Percentiles rank a stretch among this genome's conserved stretches.
Evolutionary conservation across 1,284 basidiomycete genomes (phyloP).

Genomic region (Microbotryum silenes-acaulis): DNA sequence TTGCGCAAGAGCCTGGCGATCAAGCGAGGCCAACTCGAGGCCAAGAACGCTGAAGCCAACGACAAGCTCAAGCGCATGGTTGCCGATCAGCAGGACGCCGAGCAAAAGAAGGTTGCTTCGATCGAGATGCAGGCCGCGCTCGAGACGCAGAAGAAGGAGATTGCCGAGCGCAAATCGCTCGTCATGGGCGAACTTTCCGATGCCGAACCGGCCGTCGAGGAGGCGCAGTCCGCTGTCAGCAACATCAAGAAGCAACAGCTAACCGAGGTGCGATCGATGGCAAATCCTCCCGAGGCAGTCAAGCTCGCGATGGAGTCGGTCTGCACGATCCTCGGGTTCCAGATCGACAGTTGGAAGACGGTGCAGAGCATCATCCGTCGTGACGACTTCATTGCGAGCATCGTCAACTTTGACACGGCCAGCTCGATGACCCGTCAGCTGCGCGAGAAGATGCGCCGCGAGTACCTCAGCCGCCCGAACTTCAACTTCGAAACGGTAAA

Average conservation of each 20-base stretch:
- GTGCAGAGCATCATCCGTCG: constrained; percentile 94
- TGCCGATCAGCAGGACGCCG: constrained; percentile 94
- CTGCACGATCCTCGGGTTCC: constrained; percentile 93
- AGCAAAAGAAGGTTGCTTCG: constrained; percentile 93
- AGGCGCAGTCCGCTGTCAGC: constrained; percentile 89
- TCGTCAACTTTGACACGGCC: constrained; percentile 94
- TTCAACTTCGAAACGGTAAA: constrained; percentile 96
- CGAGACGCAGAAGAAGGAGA: constrained; percentile 80
- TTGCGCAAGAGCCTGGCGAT: constrained; percentile 89
- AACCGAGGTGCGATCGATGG: constrained; percentile 96
- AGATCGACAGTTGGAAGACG: constrained; percentile 92
- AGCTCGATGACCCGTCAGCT: constrained; percentile 80
- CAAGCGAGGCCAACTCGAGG: constrained; percentile 85
- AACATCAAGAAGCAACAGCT: constrained; percentile 96
- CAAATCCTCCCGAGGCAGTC: constrained; percentile 95
- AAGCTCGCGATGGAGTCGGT: constrained; percentile 99
- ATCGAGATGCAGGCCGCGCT: constrained; percentile 92
- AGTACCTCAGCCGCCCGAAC: constrained; percentile 81
- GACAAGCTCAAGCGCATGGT: constrained; percentile 98
- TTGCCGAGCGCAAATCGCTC: constrained; percentile 74
- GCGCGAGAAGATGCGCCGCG: constrained; percentile 86
- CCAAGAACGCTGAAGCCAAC: constrained; percentile 91
- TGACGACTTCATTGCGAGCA: constrained; percentile 94
- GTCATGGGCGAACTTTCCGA: constrained; percentile 95
- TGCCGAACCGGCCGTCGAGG: constrained; percentile 92